Conservation (phyloP, 2,329 filamentous ascomycete genomes). For the Colletotrichum sp. region DNA sequence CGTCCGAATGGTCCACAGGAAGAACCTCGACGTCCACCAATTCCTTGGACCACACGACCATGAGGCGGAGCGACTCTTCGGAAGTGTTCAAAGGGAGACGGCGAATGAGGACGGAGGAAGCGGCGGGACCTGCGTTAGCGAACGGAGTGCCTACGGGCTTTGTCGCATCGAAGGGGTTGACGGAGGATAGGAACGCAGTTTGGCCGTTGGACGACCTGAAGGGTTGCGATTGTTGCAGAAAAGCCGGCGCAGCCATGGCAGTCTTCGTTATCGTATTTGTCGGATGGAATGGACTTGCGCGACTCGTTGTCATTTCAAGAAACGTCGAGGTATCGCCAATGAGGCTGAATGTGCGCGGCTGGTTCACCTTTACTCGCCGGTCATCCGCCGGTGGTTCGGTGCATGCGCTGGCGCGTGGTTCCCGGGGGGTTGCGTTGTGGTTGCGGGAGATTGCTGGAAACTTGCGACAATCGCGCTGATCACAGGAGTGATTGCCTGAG, state of each 20-base stretch:
- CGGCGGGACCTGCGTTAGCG: slow-evolving; percentile 36
- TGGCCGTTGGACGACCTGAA: slow-evolving; percentile 43
- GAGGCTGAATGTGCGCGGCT: slow-evolving; percentile 28
- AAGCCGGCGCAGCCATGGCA: slow-evolving; percentile 52
- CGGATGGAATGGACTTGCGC: slow-evolving; percentile 35
- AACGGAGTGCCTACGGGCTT: slow-evolving; percentile 46
- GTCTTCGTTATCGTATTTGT: slow-evolving; percentile 31
- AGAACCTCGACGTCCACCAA: slow-evolving; percentile 57
- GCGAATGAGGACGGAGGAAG: slow-evolving; percentile 55
- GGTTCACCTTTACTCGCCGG: slow-evolving; percentile 24
- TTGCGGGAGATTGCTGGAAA: neutral
- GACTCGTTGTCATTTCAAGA: slow-evolving; percentile 30
- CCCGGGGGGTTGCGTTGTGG: neutral
- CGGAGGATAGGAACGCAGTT: slow-evolving; percentile 34
- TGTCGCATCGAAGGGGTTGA: slow-evolving; percentile 42
- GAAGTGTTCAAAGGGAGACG: slow-evolving; percentile 59
- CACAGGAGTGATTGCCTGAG: neutral
- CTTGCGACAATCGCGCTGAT: slow-evolving; percentile 8
- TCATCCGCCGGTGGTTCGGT: slow-evolving; percentile 34
- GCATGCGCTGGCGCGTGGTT: slow-evolving; percentile 30
- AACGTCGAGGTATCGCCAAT: slow-evolving; percentile 25
- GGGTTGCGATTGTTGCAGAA: slow-evolving; percentile 43
- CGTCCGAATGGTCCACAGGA: slow-evolving; percentile 52
- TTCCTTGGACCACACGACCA: slow-evolving; percentile 66
- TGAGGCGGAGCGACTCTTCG: slow-evolving; percentile 58